Percentiles rank a stretch among this genome's conserved stretches.
Conservation (phyloP, 257 asterid genomes). For the Jasminum sambac region DNA sequence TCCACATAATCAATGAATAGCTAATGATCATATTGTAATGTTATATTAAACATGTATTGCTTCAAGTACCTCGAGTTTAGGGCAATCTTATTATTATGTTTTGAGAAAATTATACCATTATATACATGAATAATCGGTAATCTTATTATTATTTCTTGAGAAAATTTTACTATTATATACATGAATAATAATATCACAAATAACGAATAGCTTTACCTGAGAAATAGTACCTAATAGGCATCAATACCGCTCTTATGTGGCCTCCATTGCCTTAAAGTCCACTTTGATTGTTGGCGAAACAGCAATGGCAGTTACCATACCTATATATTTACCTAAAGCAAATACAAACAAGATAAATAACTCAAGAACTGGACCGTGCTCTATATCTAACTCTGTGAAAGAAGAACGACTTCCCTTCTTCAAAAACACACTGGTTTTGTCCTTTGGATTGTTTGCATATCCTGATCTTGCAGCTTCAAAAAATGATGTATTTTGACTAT, state of each 20-base stretch:
- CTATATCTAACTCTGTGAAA: slow-evolving; percentile 85
- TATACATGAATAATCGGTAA: too few species aligned
- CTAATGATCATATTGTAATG: slow-evolving; percentile 5
- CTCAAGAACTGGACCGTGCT: slow-evolving; percentile 97
- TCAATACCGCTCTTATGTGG: slow-evolving; percentile 92
- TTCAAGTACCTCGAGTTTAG: too few species aligned
- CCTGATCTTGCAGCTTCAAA: slow-evolving; percentile 79
- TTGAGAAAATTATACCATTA: too few species aligned
- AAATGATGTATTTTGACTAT: slow-evolving; percentile 58
- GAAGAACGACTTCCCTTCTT: slow-evolving; percentile 72
- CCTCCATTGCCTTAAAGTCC: slow-evolving; percentile 91
- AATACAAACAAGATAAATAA: slow-evolving; percentile 3
- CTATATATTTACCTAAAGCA: slow-evolving; percentile 58
- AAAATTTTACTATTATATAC: neutral
- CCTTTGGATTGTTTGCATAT: slow-evolving; percentile 39
- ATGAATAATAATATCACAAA: neutral
- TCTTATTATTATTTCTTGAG: too few species aligned
- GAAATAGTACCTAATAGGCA: slow-evolving; percentile 66
- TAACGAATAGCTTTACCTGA: neutral
- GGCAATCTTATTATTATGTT: too few species aligned
- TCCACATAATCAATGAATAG: slow-evolving; percentile 27
- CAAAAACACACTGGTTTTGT: slow-evolving; percentile 61
- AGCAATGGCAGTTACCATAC: slow-evolving; percentile 93
- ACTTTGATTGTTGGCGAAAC: slow-evolving; percentile 96
- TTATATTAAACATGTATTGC: too few species aligned